Conservation (phyloP, 768 basidiomycete species). For the Hortiboletus campestris region DNA sequence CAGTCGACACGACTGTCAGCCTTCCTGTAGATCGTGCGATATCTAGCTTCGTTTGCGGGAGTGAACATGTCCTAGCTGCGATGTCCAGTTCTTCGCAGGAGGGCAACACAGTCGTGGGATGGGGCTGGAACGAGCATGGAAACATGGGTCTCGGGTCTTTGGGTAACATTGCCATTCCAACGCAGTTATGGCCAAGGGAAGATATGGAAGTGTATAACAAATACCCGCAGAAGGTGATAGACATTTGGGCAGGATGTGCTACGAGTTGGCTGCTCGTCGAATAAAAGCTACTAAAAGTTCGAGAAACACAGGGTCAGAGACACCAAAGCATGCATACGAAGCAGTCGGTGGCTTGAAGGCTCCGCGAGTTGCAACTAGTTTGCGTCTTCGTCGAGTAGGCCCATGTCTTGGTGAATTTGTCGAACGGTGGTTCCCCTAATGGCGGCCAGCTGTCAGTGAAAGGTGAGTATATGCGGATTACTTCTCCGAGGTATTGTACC, state of each 20-base stretch:
- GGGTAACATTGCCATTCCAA: conserved; percentile 49
- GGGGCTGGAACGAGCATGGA: conserved; percentile 99
- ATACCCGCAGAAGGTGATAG: conserved; percentile 16
- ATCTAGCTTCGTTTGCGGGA: conserved; percentile 64
- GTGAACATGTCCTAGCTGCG: conserved; percentile 74
- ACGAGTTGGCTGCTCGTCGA: conserved; percentile 33
- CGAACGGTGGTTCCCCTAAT: conserved; percentile 67
- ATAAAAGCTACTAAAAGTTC: conserved; percentile 11
- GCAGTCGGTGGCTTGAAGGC: neutral
- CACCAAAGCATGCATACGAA: neutral
- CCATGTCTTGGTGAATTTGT: conserved; percentile 73
- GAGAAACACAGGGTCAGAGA: neutral
- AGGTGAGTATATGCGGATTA: conserved; percentile 10
- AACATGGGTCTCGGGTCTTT: conserved; percentile 75
- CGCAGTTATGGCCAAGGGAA: conserved; percentile 51
- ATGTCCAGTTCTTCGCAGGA: conserved; percentile 27
- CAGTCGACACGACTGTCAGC: conserved; percentile 5
- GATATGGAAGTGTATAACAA: conserved; percentile 1
- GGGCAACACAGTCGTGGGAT: conserved; percentile 57
- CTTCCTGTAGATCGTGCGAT: conserved; percentile 26
- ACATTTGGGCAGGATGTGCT: conserved; percentile 32
- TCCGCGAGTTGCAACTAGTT: conserved; percentile 13
- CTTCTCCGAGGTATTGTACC: conserved; percentile 37
- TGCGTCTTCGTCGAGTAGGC: conserved; percentile 57
- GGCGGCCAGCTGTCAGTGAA: conserved; percentile 58